These are phyloP conservation scores for Salvia miltiorrhiza DNA, from an alignment of 257 asterid genomes.

Conservation along the genomic window DNA sequence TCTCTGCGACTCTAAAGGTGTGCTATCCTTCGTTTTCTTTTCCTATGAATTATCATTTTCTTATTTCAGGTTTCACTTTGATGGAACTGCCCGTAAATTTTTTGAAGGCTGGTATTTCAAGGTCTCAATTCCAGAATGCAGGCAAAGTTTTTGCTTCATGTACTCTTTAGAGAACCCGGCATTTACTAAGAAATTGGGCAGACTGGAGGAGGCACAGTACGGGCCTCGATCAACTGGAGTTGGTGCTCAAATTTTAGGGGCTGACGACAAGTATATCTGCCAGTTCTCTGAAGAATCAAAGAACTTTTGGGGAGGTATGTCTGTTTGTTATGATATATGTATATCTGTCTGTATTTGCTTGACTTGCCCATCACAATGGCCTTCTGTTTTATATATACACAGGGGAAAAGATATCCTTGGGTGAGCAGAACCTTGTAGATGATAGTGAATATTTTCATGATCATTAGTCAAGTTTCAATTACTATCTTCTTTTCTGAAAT, in stretches of 20 bases:
- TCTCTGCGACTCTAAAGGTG: neutral
- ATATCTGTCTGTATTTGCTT: neutral
- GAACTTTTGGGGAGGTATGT: slow-evolving; percentile 92
- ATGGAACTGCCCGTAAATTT: slow-evolving; percentile 76
- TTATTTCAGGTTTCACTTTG: slow-evolving; percentile 77
- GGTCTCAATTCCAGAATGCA: slow-evolving; percentile 91
- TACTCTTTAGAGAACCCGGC: slow-evolving; percentile 87
- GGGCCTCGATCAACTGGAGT: slow-evolving; percentile 89
- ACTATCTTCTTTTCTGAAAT: neutral
- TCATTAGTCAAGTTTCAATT: neutral
- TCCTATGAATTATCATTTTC: neutral
- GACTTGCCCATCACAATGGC: neutral
- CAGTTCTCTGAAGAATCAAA: slow-evolving; percentile 67
- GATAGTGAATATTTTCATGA: neutral
- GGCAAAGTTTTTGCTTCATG: slow-evolving; percentile 99
- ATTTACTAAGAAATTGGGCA: slow-evolving; percentile 56
- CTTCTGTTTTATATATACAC: neutral
- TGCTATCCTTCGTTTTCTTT: neutral
- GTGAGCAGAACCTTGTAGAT: neutral
- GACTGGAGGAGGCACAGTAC: slow-evolving; percentile 54
- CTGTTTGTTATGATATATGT: slow-evolving; percentile 1
- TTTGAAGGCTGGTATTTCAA: slow-evolving; percentile 99
- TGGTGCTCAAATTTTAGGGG: slow-evolving; percentile 97
- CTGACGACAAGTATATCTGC: slow-evolving; percentile 93
- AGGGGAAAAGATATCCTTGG: neutral